These are phyloP conservation scores for Aureobasidium melanogenum DNA, from an alignment of 2,329 filamentous ascomycete species.

Conservation along the genomic window DNA sequence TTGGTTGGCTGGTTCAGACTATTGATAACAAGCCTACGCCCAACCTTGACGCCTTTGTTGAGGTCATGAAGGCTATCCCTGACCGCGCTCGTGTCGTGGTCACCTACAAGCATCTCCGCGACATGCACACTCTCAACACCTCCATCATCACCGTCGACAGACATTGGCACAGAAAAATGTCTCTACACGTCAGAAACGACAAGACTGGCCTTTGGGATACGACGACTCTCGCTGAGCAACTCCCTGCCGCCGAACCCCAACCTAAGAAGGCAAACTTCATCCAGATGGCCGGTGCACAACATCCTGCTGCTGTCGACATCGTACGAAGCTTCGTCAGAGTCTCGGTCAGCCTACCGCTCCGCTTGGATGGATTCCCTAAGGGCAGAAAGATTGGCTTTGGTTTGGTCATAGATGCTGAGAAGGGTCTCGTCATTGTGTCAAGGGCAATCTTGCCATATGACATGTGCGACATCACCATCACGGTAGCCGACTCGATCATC, in stretches of 20 bases:
- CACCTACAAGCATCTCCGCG: conserved; percentile 89
- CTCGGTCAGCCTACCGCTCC: conserved; percentile 85
- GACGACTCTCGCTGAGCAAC: conserved; percentile 67
- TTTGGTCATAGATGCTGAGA: conserved; percentile 92
- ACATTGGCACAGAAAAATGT: conserved; percentile 95
- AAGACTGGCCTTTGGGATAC: conserved; percentile 91
- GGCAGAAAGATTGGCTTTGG: conserved; percentile 93
- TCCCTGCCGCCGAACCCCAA: conserved; percentile 64
- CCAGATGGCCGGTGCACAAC: conserved; percentile 76
- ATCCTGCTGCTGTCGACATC: conserved; percentile 84
- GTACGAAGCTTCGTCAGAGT: conserved; percentile 93
- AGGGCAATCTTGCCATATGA: conserved; percentile 92
- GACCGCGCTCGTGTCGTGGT: conserved; percentile 77
- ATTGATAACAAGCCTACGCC: conserved; percentile 88
- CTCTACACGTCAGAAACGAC: conserved; percentile 84
- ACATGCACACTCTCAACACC: conserved; percentile 89
- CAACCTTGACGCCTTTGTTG: conserved; percentile 78
- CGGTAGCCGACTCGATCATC: conserved; percentile 92
- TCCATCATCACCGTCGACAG: conserved; percentile 87
- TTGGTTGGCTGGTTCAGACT: conserved; percentile 87
- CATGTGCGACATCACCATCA: conserved; percentile 90
- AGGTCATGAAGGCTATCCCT: conserved; percentile 82
- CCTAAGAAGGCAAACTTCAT: conserved; percentile 83
- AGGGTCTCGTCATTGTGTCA: conserved; percentile 89
- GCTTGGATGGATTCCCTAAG: conserved; percentile 95